Conservation (phyloP, 1,284 basidiomycete genomes). For the Leccinum proximum region DNA sequence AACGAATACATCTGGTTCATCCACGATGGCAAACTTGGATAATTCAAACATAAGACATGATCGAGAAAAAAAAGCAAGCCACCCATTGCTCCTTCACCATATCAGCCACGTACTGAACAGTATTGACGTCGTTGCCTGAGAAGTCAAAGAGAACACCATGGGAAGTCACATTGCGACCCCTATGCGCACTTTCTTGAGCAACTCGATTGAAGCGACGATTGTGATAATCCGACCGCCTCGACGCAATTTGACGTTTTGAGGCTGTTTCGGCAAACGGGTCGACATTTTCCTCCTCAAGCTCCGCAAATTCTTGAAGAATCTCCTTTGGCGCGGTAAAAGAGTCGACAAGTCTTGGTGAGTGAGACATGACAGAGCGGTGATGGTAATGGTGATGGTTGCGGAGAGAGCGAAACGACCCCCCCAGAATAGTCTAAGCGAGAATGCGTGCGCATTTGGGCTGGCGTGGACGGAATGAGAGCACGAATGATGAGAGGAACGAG, state of each 20-base stretch:
- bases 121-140: conserved; percentile 59
- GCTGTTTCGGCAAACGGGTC: conserved; percentile 96
- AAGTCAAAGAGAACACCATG: conserved; percentile 83
- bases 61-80: neutral
- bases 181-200: conserved; percentile 60
- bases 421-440: conserved; percentile 13
- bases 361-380: conserved; percentile 35
- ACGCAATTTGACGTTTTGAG: conserved; percentile 89
- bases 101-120: conserved; percentile 67
- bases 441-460: too few relatives aligned
- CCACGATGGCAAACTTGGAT: conserved; percentile 68
- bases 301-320: conserved; percentile 91
- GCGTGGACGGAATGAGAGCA: too few relatives aligned
- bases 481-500: too few relatives aligned
- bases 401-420: conserved; percentile 13
- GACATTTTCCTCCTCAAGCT: conserved; percentile 87
- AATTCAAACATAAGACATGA: neutral
- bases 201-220: conserved; percentile 86
- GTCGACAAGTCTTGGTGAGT: conserved; percentile 68
- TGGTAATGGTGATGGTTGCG: conserved; percentile 19
- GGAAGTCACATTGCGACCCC: conserved; percentile 58
- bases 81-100: conserved; percentile 78
- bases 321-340: conserved; percentile 94
- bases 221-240: conserved; percentile 96
- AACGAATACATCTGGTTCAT: conserved; percentile 82